Evolutionary conservation across 169 alveolate genomes (phyloP).

Genomic region (Plasmodium cynomolgi): DNA sequence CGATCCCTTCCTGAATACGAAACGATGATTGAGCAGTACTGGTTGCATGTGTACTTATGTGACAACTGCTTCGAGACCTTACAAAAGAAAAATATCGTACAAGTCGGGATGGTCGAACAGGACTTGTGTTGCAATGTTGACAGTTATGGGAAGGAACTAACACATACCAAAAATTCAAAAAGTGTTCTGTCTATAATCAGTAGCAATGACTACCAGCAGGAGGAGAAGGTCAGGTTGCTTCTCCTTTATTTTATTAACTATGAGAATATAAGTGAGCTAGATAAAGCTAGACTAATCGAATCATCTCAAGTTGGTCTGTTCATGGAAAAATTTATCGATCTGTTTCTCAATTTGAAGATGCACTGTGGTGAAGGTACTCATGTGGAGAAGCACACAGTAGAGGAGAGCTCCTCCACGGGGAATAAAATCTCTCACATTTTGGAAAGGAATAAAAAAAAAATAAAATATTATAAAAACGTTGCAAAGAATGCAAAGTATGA

Average conservation of each 20-base stretch:
- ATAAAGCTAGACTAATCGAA: constrained; percentile 64
- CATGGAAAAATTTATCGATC: constrained; percentile 58
- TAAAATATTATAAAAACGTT: constrained; percentile 25
- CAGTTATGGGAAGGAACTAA: constrained; percentile 79
- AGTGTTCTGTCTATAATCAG: constrained; percentile 42
- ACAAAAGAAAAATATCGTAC: constrained; percentile 75
- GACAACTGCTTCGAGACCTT: constrained; percentile 81
- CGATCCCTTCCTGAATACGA: constrained; percentile 85
- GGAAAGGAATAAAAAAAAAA: constrained; percentile 44
- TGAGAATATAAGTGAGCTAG: constrained; percentile 10
- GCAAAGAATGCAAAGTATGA: constrained; percentile 53
- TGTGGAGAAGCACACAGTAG: neutral
- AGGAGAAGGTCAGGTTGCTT: constrained; percentile 57
- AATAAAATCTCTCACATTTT: neutral
- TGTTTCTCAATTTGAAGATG: constrained; percentile 18
- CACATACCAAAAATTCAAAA: constrained; percentile 49
- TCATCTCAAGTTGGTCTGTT: constrained; percentile 79
- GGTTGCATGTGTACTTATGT: constrained; percentile 85
- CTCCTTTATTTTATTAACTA: constrained; percentile 29
- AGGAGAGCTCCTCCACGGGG: constrained; percentile 2
- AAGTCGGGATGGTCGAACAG: constrained; percentile 84
- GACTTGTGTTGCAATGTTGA: constrained; percentile 84
- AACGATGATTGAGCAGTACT: constrained; percentile 84
- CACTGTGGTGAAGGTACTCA: neutral
- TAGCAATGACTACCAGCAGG: constrained; percentile 40